Evolutionary conservation across 441 rosid species (phyloP).

Genomic region (Arabidopsis hybrid): DNA sequence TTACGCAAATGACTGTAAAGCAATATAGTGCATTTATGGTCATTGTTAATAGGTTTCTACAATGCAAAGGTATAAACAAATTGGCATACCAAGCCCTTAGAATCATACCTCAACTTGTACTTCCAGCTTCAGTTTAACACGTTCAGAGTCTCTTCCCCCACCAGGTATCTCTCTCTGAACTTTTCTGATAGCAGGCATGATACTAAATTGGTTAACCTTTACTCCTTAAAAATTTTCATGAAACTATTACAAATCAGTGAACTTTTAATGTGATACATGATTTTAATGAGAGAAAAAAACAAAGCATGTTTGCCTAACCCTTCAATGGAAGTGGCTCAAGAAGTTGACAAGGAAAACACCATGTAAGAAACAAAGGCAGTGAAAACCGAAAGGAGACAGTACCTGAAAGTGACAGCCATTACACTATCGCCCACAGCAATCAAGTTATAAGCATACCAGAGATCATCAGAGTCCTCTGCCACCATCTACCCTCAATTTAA

Average conservation of each 20-base stretch:
- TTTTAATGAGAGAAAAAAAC: background rate
- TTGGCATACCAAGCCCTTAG: background rate
- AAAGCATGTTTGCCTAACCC: background rate
- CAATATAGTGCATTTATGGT: background rate
- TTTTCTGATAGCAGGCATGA: conserved; percentile 58
- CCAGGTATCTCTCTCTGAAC: conserved; percentile 76
- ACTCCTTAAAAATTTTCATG: no score
- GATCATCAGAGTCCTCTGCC: conserved; percentile 86
- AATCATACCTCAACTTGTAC: conserved; percentile 79
- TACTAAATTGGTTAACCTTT: background rate
- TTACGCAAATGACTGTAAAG: background rate
- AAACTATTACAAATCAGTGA: no score
- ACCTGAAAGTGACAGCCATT: conserved; percentile 93
- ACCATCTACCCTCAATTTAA: conserved; percentile 59
- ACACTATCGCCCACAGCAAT: conserved; percentile 78
- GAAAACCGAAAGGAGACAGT: background rate
- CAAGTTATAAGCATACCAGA: conserved; percentile 90
- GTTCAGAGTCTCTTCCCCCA: conserved; percentile 88
- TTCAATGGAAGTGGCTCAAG: background rate
- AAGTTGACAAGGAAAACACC: background rate
- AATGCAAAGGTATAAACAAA: background rate
- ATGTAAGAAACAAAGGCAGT: conserved; percentile 2
- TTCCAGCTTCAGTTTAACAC: conserved; percentile 82
- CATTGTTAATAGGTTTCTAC: background rate
- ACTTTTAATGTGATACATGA: no score